phyloP scores from a whole-genome alignment of 371 early-diverging fungal genomes.

The Encephalitozoon hellem region DNA sequence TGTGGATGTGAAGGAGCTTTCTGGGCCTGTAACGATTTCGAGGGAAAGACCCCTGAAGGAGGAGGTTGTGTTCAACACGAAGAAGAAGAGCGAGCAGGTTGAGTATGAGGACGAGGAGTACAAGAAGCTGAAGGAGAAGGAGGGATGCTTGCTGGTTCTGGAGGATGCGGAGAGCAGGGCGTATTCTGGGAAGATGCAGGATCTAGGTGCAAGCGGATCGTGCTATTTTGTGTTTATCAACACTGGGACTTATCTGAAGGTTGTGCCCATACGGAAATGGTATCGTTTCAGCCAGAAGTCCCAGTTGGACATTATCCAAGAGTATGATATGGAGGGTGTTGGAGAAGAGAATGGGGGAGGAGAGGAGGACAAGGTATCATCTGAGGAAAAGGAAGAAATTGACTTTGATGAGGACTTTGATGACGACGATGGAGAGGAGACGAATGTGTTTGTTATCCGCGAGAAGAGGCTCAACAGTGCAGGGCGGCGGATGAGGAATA shows the following conservation, averaged over 20 bases:
- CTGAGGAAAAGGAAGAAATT: slow-evolving; percentile 53
- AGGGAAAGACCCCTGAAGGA: slow-evolving; percentile 34
- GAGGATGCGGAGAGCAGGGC: slow-evolving; percentile 45
- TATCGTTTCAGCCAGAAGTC: slow-evolving; percentile 56
- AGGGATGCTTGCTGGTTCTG: slow-evolving; percentile 49
- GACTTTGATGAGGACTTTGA: slow-evolving; percentile 60
- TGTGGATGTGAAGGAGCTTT: slow-evolving; percentile 16
- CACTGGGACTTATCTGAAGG: slow-evolving; percentile 36
- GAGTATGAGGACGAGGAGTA: slow-evolving; percentile 57
- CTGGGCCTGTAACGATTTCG: slow-evolving; percentile 18
- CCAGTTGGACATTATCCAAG: slow-evolving; percentile 33
- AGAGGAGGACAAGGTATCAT: neutral
- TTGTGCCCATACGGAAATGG: slow-evolving; percentile 55
- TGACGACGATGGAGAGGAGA: slow-evolving; percentile 60
- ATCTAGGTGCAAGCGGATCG: slow-evolving; percentile 22
- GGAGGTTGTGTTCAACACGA: slow-evolving; percentile 22
- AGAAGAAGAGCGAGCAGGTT: slow-evolving; percentile 58
- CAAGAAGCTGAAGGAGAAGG: slow-evolving; percentile 48
- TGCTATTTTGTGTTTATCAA: slow-evolving; percentile 58
- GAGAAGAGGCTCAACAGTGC: slow-evolving; percentile 45
- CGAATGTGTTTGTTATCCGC: slow-evolving; percentile 24
- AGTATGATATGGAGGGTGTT: slow-evolving; percentile 46
- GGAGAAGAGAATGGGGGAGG: slow-evolving; percentile 37
- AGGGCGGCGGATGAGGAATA: slow-evolving; percentile 50
- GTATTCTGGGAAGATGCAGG: slow-evolving; percentile 51